Base-by-base conservation (phyloP, 805 yeast species). In the Candida broadrunensis region DNA sequence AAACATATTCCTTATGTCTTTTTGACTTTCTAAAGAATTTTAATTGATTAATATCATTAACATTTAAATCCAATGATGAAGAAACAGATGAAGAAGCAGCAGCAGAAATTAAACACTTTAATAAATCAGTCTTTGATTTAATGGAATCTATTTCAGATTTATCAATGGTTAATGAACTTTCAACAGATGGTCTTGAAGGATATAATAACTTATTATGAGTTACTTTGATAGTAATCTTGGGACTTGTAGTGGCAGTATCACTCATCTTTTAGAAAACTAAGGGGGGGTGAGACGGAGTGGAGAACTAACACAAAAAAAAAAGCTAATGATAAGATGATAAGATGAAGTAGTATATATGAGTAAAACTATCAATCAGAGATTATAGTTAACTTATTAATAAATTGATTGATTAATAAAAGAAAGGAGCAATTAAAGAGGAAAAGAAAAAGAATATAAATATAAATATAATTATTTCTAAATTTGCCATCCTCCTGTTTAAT, bases 11-110 rank as follows among this genome's bases (percentile, higher is more conserved):
- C 31, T 62, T 65, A 30, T 60, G 59, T 48, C 70, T 75, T 55
- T 72, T 75, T n/a, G 80, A 73, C 46, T 70, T 75, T 46, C 83
- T 64, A 27, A 48, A 37, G 19, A 52, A 47, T 12, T 37, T 17
- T n/a, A 46, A 19, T 20, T 25, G 40, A 19, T 32, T 17, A 27
- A 36, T 38, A 2, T 45, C 24, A 3, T 35, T 16, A n/a, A 20
- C 38, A 27, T 35, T 21, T 25, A 38, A 37, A 32, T 24, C 26
- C 31, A 36, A 19, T 20, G 32, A 18, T n/a, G 11, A 7, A 15
- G 38, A 17, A 7, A 9, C 24, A 9, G 24, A 6, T n/a, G n/a
- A n/a, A n/a, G n/a, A n/a, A n/a, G n/a, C n/a, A n/a, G n/a, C n/a
- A n/a, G n/a, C n/a, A n/a, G n/a, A n/a, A n/a, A n/a, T n/a, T 25